These are phyloP conservation scores for Lobulomyces angularis DNA, from an alignment of 192 early-diverging fungal species.

Conservation along the genomic window DNA sequence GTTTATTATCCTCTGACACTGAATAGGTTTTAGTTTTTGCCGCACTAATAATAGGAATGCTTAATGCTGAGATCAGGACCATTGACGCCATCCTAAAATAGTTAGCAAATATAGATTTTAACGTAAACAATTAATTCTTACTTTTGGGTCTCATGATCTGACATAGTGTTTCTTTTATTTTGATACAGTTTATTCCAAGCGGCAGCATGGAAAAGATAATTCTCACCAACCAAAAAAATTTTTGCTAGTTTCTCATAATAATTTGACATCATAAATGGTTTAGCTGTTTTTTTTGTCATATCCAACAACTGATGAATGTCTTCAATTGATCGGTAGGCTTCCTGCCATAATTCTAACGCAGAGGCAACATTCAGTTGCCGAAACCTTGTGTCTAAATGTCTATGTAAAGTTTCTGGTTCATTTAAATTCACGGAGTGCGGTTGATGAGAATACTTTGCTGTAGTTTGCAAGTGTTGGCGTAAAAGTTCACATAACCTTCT, in stretches of 20 bases:
- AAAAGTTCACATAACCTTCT: conserved; percentile 93
- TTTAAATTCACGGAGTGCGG: conserved; percentile 86
- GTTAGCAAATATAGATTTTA: not conserved
- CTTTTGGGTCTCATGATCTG: conserved; percentile 71
- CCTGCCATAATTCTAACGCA: conserved; percentile 98
- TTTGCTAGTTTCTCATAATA: conserved; percentile 97
- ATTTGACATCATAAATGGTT: conserved; percentile 90
- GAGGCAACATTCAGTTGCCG: conserved; percentile 89
- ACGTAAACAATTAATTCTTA: conserved; percentile 5
- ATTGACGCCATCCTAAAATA: conserved; percentile 66
- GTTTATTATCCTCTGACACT: conserved; percentile 49
- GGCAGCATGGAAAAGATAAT: conserved; percentile 96
- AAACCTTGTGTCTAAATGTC: conserved; percentile 92
- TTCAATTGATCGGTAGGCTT: conserved; percentile 92
- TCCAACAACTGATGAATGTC: conserved; percentile 87
- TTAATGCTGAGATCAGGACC: conserved; percentile 85
- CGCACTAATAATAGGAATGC: conserved; percentile 90
- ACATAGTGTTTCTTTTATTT: conserved; percentile 34
- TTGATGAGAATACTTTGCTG: conserved; percentile 85
- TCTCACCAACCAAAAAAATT: conserved; percentile 93
- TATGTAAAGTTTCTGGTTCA: conserved; percentile 91
- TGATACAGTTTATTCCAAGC: conserved; percentile 84
- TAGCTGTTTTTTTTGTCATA: conserved; percentile 77
- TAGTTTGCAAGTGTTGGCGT: conserved; percentile 78
- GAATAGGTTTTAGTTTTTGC: conserved; percentile 63